These are phyloP conservation scores for Colletotrichum kahawae DNA, from an alignment of 2,329 filamentous ascomycete species.

Conservation along the genomic window DNA sequence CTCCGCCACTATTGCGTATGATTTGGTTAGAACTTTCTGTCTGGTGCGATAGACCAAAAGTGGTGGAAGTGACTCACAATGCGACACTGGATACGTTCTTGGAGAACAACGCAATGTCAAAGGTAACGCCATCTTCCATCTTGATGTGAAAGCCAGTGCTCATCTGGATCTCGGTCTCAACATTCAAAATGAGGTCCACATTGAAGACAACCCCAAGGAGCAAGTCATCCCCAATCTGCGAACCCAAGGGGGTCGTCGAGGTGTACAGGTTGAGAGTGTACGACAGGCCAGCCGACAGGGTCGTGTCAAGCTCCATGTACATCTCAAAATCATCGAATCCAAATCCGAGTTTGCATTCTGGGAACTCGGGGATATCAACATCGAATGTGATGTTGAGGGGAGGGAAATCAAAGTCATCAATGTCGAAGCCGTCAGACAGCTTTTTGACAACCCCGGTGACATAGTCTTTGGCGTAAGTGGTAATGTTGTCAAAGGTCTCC, in stretches of 20 bases:
- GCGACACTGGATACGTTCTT: slow-evolving; percentile 50
- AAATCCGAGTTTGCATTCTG: slow-evolving; percentile 47
- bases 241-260: slow-evolving; percentile 47
- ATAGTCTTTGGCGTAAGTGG: slow-evolving; percentile 36
- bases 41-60: rapidly evolving
- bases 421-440: slow-evolving; percentile 30
- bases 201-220: slow-evolving; percentile 50
- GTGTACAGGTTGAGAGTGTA: slow-evolving; percentile 56
- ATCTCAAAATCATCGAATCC: slow-evolving; percentile 57
- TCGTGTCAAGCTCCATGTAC: slow-evolving; percentile 52
- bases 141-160: slow-evolving; percentile 60
- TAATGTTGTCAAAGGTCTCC: slow-evolving; percentile 38
- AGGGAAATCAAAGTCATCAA: slow-evolving; percentile 37
- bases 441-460: slow-evolving; percentile 33
- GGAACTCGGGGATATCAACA: slow-evolving; percentile 46
- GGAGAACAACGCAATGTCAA: slow-evolving; percentile 56
- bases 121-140: slow-evolving; percentile 52
- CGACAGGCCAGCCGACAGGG: slow-evolving; percentile 42
- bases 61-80: slow-evolving; percentile 45
- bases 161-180: slow-evolving; percentile 52
- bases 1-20: slow-evolving; percentile 47
- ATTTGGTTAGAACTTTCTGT: background rate
- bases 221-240: slow-evolving; percentile 43
- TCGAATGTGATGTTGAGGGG: slow-evolving; percentile 47
- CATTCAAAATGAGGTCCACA: slow-evolving; percentile 57